Evolutionary conservation across 805 yeast genomes (phyloP), one percentile per base, ranked within the genome.

Genomic region (Saturnispora quitensis): DNA sequence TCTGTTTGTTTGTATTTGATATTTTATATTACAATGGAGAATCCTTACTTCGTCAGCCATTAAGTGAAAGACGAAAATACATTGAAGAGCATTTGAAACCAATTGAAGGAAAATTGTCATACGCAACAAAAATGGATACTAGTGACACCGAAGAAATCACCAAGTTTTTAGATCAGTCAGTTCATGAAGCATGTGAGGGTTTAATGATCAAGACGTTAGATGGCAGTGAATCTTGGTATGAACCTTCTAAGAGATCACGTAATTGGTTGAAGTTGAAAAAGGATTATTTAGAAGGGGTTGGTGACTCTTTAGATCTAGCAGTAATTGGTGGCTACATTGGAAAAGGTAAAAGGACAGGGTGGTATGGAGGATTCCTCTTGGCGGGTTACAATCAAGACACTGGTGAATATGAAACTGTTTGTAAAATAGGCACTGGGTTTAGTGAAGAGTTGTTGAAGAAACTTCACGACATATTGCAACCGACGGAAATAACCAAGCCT

Each of bases 401-500:
- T 0, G 98, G 95, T 22, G 97, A 90, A 61, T 89, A 78, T 64
- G 98, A 93, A 67, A 86, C 97, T 0, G 84, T 95, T 42, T 93
- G 99, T 71, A 93, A 93, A 66, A 90, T 95, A 51, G 99, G 99
- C 46, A 93, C 99, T 0, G 99, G 99, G 0, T 93, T 93, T 63
- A 80, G 89, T 40, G 99, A 93, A 58, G 97, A 84, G 57, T 77
- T 82, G 61, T 73, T 93, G 52, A 80, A 79, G 35, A 68, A 68
- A 27, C 65, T 93, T 33, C 73, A 82, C 60, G 77, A 75, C 25
- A 73, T 73, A 47, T 73, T 93, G 53, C 79, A 82, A 42, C 83
- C 87, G 66, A 57, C 61, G 0, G 95, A 82, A 47, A 76, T 81
- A 12, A 58, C 68, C 0, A 70, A 65, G 9, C 86, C 96, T 2